Percentiles rank a stretch among this genome's conserved stretches.
Evolutionary conservation across 2,329 filamentous ascomycete species (phyloP).

Genomic region (Aspergillus fumigatus): DNA sequence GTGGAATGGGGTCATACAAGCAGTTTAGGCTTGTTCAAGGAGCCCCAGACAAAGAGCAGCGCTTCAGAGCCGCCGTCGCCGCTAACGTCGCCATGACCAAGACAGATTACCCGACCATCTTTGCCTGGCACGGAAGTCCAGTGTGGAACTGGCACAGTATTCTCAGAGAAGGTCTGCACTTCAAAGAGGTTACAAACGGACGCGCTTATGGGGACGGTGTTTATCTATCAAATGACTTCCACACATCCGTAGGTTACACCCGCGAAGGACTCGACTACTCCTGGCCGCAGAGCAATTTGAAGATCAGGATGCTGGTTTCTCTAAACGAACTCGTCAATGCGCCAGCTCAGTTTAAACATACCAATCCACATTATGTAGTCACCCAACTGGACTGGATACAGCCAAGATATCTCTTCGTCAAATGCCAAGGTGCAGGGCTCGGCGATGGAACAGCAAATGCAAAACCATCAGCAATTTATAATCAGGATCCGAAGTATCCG

Average conservation of each 20-base stretch:
- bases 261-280: not conserved
- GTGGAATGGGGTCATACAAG: slow-evolving; percentile 62
- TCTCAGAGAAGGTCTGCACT: slow-evolving; percentile 76
- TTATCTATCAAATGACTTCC: slow-evolving; percentile 66
- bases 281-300: slow-evolving; percentile 67
- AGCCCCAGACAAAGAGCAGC: slow-evolving; percentile 77
- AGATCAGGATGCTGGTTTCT: slow-evolving; percentile 58
- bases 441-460: not conserved
- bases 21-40: slow-evolving; percentile 89
- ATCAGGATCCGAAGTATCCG: slow-evolving; percentile 34
- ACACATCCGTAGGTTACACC: slow-evolving; percentile 53
- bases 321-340: slow-evolving; percentile 83
- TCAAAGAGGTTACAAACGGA: slow-evolving; percentile 57
- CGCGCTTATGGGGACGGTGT: slow-evolving; percentile 73
- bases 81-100: slow-evolving; percentile 32
- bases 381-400: slow-evolving; percentile 79
- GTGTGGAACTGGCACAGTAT: slow-evolving; percentile 86
- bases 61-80: slow-evolving; percentile 63
- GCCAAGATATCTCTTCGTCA: slow-evolving; percentile 75
- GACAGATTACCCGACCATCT: slow-evolving; percentile 61
- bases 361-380: slow-evolving; percentile 64
- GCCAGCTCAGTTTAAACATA: slow-evolving; percentile 56
- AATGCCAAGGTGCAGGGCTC: slow-evolving; percentile 16
- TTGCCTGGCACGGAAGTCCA: slow-evolving; percentile 80
- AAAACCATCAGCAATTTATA: slow-evolving; percentile 20